Evolutionary conservation across 306 rosid genomes (phyloP).

Genomic region (Hippophae rhamnoides): DNA sequence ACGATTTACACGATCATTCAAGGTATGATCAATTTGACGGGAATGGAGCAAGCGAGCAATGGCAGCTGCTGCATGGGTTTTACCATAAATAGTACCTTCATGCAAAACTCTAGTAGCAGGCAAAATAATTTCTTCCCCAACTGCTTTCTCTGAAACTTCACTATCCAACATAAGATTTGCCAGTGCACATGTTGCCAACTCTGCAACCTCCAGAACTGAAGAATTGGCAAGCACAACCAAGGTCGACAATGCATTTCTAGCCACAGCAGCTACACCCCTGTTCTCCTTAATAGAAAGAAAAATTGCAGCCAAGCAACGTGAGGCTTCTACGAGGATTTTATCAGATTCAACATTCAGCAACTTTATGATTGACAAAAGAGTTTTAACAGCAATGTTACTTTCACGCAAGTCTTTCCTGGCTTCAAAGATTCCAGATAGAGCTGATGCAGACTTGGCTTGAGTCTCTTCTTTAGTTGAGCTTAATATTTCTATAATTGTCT

Average conservation of each 20-base stretch:
- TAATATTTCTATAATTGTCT: slow-evolving; percentile 75
- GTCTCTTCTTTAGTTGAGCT: slow-evolving; percentile 81
- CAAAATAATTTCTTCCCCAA: slow-evolving; percentile 66
- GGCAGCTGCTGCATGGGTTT: slow-evolving; percentile 88
- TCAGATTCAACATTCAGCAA: slow-evolving; percentile 74
- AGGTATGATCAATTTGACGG: slow-evolving; percentile 48
- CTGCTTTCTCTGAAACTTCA: slow-evolving; percentile 72
- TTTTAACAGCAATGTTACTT: slow-evolving; percentile 73
- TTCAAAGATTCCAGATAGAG: slow-evolving; percentile 86
- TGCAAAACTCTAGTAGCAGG: slow-evolving; percentile 84
- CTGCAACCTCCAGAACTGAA: slow-evolving; percentile 74
- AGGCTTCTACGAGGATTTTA: slow-evolving; percentile 63
- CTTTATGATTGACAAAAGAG: slow-evolving; percentile 58
- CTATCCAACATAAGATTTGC: slow-evolving; percentile 81
- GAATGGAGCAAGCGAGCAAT: slow-evolving; percentile 81
- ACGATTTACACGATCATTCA: slow-evolving; percentile 72
- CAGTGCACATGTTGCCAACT: slow-evolving; percentile 76
- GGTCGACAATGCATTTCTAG: slow-evolving; percentile 57
- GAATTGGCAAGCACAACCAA: slow-evolving; percentile 65
- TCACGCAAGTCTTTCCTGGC: slow-evolving; percentile 84
- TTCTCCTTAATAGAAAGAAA: slow-evolving; percentile 91
- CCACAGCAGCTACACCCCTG: slow-evolving; percentile 66
- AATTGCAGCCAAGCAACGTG: slow-evolving; percentile 83
- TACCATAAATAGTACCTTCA: slow-evolving; percentile 74
- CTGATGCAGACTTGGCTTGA: slow-evolving; percentile 89